Evolutionary conservation across 345 rosid species (phyloP).

Genomic region (Jatropha curcas): DNA sequence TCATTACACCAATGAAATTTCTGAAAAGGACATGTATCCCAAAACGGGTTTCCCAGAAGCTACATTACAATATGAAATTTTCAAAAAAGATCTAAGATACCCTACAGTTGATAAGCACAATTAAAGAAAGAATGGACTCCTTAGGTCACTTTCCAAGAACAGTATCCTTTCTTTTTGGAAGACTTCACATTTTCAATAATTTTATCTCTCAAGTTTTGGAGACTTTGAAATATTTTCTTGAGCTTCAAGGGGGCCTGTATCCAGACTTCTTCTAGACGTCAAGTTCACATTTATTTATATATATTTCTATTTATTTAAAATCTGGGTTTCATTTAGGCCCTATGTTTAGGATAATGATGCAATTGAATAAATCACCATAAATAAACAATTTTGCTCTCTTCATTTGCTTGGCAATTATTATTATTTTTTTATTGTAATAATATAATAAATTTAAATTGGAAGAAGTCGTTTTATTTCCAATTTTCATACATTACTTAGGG

Average conservation of each 20-base stretch:
- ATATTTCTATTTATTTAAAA: neutral
- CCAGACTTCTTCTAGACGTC: slow-evolving; percentile 39
- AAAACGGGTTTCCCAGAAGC: slow-evolving; percentile 28
- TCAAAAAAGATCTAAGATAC: too few relatives aligned
- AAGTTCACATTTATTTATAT: neutral
- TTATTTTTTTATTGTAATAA: too few relatives aligned
- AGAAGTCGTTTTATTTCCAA: slow-evolving; percentile 13
- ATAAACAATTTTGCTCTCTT: too few relatives aligned
- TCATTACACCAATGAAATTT: too few relatives aligned
- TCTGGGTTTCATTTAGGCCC: neutral
- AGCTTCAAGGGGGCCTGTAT: slow-evolving; percentile 53
- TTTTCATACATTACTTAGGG: neutral
- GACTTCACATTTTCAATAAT: slow-evolving; percentile 14
- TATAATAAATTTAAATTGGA: neutral
- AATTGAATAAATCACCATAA: neutral
- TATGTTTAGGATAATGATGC: slow-evolving; percentile 1
- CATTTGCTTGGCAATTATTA: too few relatives aligned
- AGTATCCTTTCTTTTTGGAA: slow-evolving; percentile 32
- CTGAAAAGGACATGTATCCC: slow-evolving; percentile 7
- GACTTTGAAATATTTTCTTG: slow-evolving; percentile 22
- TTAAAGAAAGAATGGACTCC: neutral
- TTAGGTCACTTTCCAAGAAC: slow-evolving; percentile 7
- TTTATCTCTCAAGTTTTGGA: slow-evolving; percentile 13
- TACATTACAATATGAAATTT: slow-evolving; percentile 13
- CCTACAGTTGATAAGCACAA: neutral